These are phyloP conservation scores for Aspergillus viridinutans DNA, from an alignment of 2,329 filamentous ascomycete species.

Conservation along the genomic window DNA sequence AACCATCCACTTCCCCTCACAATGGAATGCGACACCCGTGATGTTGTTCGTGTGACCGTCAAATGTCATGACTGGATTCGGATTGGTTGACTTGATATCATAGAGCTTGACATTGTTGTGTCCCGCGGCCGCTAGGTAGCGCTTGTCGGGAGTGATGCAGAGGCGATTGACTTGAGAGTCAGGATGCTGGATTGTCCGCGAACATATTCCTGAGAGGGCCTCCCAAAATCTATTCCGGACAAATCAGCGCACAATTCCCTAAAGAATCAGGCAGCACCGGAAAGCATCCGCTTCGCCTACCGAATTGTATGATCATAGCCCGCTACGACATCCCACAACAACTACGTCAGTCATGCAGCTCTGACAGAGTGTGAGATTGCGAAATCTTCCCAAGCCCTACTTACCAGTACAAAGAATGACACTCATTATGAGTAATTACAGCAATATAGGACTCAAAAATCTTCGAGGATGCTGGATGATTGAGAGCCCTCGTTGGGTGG, in stretches of 20 bases:
- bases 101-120: conserved; percentile 92
- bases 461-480: conserved; percentile 2
- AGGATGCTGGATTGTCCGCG: conserved; percentile 93
- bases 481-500: not conserved
- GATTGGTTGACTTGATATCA: conserved; percentile 98
- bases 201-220: conserved; percentile 94
- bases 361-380: not conserved
- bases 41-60: conserved; percentile 95
- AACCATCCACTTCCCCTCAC: conserved; percentile 99
- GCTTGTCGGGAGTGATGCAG: conserved; percentile 97
- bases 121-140: conserved; percentile 78
- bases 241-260: conserved; percentile 1
- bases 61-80: conserved; percentile 86
- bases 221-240: conserved; percentile 78
- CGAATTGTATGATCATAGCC: conserved; percentile 74
- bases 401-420: conserved; percentile 65
- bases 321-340: conserved; percentile 41
- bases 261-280: not conserved
- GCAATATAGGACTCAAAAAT: not conserved
- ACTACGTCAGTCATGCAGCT: not conserved
- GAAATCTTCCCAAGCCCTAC: conserved; percentile 13
- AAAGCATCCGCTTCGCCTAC: conserved; percentile 40
- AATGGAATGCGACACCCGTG: conserved; percentile 95
- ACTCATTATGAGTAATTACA: conserved; percentile 47
- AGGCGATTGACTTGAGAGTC: conserved; percentile 98